A percentile compares a stretch with the other conserved stretches of the same genome.
Evolutionary conservation across 1,284 basidiomycete genomes (phyloP).

Genomic region (Heterobasidion occidentale): DNA sequence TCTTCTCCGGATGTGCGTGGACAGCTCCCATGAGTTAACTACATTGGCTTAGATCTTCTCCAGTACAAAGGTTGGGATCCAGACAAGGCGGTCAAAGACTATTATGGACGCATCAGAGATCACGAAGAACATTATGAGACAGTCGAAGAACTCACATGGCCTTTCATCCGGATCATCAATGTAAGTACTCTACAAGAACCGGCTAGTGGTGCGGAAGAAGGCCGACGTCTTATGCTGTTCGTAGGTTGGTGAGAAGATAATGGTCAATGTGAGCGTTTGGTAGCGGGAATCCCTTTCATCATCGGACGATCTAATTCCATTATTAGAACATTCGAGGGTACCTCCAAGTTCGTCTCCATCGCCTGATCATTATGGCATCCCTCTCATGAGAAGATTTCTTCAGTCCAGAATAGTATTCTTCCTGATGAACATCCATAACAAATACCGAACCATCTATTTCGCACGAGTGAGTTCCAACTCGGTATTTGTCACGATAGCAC

Average conservation of each 20-base stretch:
- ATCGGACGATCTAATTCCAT: too few relatives aligned
- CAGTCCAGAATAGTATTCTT: constrained; percentile 93
- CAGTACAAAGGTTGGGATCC: constrained; percentile 93
- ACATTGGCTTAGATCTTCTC: constrained; percentile 3
- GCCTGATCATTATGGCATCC: not conserved
- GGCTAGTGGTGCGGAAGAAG: not conserved
- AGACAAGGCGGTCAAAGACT: constrained; percentile 86
- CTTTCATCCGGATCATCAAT: constrained; percentile 95
- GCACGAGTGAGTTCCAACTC: constrained; percentile 57
- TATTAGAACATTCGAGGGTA: constrained; percentile 81
- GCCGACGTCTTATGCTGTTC: not conserved
- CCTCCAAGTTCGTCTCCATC: constrained; percentile 45
- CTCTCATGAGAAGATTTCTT: constrained; percentile 2
- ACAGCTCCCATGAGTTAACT: not conserved
- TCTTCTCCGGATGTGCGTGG: constrained; percentile 87
- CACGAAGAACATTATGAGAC: constrained; percentile 89
- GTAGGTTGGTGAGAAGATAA: constrained; percentile 88
- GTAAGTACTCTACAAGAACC: constrained; percentile 31
- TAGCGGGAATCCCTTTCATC: not conserved
- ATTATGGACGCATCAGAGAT: constrained; percentile 82
- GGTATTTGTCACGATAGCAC: not conserved
- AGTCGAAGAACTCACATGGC: constrained; percentile 78
- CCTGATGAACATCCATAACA: constrained; percentile 97
- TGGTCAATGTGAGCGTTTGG: constrained; percentile 66
- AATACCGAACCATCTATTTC: constrained; percentile 87